These are phyloP conservation scores for Penicillium bialowiezense DNA, from an alignment of 495 filamentous ascomycete species.

Conservation along the genomic window DNA sequence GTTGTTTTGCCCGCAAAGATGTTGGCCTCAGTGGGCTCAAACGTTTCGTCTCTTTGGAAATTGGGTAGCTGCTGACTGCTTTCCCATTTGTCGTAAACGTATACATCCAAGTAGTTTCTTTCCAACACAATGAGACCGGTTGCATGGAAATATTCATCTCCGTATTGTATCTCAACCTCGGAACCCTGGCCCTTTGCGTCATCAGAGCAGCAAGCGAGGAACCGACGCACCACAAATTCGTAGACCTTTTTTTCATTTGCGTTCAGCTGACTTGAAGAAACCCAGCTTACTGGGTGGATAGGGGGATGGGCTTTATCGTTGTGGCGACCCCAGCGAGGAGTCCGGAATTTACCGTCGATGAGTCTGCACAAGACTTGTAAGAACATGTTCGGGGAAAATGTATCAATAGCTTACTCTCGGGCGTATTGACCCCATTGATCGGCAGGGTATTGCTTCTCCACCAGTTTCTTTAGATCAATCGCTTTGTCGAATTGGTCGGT, in stretches of 20 bases:
- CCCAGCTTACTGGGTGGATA: constrained; percentile 89
- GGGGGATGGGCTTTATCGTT: constrained; percentile 97
- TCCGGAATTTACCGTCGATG: constrained; percentile 73
- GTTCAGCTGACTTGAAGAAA: constrained; percentile 55
- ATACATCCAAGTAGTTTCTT: constrained; percentile 92
- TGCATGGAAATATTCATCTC: constrained; percentile 75
- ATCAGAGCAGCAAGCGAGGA: constrained; percentile 93
- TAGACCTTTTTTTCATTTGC: constrained; percentile 75
- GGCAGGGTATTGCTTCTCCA: constrained; percentile 80
- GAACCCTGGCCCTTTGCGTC: constrained; percentile 84
- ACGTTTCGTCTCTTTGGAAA: constrained; percentile 73
- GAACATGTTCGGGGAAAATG: not conserved
- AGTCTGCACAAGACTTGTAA: constrained; percentile 44
- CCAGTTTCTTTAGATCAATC: constrained; percentile 77
- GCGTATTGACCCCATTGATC: constrained; percentile 79
- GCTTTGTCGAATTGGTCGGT: constrained; percentile 93
- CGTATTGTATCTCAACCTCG: constrained; percentile 81
- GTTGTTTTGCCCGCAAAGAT: constrained; percentile 85
- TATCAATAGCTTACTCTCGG: constrained; percentile 44
- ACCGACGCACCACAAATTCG: constrained; percentile 91
- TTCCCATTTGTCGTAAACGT: constrained; percentile 93
- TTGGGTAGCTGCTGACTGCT: constrained; percentile 78
- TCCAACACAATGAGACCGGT: constrained; percentile 83
- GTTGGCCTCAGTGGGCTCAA: constrained; percentile 85
- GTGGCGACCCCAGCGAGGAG: constrained; percentile 76